A percentile compares a stretch with the other conserved stretches of the same genome.
Evolutionary conservation across 2,329 filamentous ascomycete species (phyloP).

Genomic region (Microdochium paspali): DNA sequence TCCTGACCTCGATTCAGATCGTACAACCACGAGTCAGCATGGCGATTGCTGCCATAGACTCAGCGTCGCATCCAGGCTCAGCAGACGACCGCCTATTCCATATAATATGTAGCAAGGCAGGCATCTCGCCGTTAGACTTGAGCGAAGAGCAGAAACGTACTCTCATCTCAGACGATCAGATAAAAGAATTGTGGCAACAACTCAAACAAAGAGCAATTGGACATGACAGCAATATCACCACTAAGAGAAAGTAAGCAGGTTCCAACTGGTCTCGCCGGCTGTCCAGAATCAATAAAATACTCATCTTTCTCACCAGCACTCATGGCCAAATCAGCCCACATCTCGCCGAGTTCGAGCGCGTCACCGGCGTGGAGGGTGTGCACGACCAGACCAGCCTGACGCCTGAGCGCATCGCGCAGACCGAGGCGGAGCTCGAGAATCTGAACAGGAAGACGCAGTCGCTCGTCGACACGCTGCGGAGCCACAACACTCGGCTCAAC

Average conservation of each 20-base stretch:
- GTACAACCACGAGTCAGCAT: neutral
- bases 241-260: too few relatives aligned
- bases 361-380: neutral
- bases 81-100: neutral
- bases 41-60: neutral
- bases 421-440: neutral
- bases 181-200: neutral
- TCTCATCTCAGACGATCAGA: neutral
- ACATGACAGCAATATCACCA: neutral
- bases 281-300: too few relatives aligned
- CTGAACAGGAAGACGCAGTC: slow-evolving; percentile 1
- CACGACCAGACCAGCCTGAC: neutral
- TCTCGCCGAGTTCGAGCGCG: neutral
- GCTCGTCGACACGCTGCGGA: neutral
- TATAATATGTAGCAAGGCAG: neutral
- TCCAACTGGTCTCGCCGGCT: too few relatives aligned
- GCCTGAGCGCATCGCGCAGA: neutral
- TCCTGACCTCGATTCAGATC: too few relatives aligned
- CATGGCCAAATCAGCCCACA: too few relatives aligned
- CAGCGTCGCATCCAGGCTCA: neutral
- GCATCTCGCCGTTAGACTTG: neutral
- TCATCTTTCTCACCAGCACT: too few relatives aligned
- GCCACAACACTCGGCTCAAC: neutral
- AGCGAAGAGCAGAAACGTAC: neutral
- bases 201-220: neutral